Evolutionary conservation across 2,329 filamentous ascomycete species (phyloP).

Genomic region (Gliomastix tumulicola): DNA sequence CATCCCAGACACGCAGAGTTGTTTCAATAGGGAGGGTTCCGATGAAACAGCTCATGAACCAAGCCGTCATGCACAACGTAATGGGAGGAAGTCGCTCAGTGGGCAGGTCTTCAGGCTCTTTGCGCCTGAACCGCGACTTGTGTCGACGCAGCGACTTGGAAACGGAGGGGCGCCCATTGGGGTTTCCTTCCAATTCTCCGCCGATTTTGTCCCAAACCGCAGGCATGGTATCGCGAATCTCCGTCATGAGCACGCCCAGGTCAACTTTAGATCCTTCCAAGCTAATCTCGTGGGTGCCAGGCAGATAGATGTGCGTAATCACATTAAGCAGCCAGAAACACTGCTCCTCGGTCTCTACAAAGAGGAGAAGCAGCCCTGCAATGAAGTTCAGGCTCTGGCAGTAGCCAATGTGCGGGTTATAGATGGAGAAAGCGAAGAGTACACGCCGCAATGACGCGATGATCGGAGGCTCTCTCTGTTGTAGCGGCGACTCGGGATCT

Average conservation of each 20-base stretch:
- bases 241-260: constrained; percentile 84
- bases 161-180: constrained; percentile 24
- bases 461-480: constrained; percentile 62
- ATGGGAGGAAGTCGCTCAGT: constrained; percentile 71
- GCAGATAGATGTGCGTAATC: constrained; percentile 80
- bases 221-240: constrained; percentile 76
- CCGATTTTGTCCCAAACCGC: constrained; percentile 84
- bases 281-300: constrained; percentile 84
- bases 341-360: constrained; percentile 83
- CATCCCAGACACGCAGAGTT: constrained; percentile 88
- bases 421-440: constrained; percentile 80
- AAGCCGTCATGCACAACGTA: constrained; percentile 85
- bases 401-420: constrained; percentile 88
- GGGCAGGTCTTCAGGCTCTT: constrained; percentile 28
- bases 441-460: constrained; percentile 78
- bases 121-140: constrained; percentile 30
- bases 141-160: constrained; percentile 25
- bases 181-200: constrained; percentile 55
- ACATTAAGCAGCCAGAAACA: constrained; percentile 90
- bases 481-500: constrained; percentile 20
- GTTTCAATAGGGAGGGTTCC: constrained; percentile 88
- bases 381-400: constrained; percentile 96
- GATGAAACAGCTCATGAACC: constrained; percentile 98
- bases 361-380: constrained; percentile 80
- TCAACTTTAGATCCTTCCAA: constrained; percentile 92